Conservation (phyloP, 1,139 yeast species). For the Magnusiomyces magnusii region DNA sequence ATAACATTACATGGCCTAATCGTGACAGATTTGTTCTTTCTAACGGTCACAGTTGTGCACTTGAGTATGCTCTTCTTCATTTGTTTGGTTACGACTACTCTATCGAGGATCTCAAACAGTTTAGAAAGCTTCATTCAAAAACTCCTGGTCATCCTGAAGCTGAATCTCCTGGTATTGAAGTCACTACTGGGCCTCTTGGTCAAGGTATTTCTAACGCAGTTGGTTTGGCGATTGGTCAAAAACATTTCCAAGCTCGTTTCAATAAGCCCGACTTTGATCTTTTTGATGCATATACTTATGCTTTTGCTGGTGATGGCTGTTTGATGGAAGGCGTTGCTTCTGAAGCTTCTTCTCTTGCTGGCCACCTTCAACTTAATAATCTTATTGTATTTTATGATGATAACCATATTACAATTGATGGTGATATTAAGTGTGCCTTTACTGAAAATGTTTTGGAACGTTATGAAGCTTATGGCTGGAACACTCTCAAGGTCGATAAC, state of each 20-base stretch:
- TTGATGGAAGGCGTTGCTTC: constrained; percentile 97
- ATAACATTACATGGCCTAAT: constrained; percentile 86
- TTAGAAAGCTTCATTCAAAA: constrained; percentile 86
- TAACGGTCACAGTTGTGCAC: constrained; percentile 96
- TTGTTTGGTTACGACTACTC: constrained; percentile 76
- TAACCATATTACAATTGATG: constrained; percentile 96
- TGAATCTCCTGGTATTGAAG: constrained; percentile 80
- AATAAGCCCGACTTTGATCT: constrained; percentile 72
- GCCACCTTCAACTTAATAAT: constrained; percentile 91
- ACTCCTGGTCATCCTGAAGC: constrained; percentile 98
- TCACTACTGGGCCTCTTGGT: constrained; percentile 98
- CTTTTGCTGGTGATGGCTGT: constrained; percentile 96
- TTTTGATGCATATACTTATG: constrained; percentile 67
- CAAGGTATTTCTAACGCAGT: constrained; percentile 98
- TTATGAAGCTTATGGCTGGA: constrained; percentile 95
- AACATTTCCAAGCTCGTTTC: constrained; percentile 86
- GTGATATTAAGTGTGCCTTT: constrained; percentile 84
- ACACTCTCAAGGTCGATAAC: constrained; percentile 64
- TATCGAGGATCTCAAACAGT: constrained; percentile 80
- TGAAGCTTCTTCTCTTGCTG: constrained; percentile 93
- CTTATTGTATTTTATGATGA: constrained; percentile 96
- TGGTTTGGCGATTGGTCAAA: constrained; percentile 94
- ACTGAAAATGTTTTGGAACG: constrained; percentile 88
- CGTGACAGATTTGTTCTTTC: constrained; percentile 94
- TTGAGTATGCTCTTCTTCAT: constrained; percentile 79